phyloP scores from a whole-genome alignment of 1,284 basidiomycete species.

The Coniophora puteana region DNA sequence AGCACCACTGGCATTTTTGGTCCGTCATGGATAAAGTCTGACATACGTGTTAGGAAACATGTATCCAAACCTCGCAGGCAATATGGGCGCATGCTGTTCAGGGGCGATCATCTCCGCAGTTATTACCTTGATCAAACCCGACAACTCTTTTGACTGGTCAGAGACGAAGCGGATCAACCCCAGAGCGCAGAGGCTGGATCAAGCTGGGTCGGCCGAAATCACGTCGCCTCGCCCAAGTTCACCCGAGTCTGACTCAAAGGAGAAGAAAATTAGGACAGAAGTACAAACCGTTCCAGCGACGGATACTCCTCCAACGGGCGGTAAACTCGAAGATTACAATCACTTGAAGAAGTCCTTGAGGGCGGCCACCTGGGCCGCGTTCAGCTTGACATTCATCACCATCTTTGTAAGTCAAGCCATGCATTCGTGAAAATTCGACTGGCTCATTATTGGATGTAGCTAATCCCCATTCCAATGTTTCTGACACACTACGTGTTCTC shows the following conservation, averaged over 20 bases:
- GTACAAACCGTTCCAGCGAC: no score
- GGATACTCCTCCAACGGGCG: no score
- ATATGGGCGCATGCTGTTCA: constrained; percentile 21
- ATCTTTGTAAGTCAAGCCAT: constrained; percentile 9
- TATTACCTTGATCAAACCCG: constrained; percentile 18
- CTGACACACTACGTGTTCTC: constrained; percentile 13
- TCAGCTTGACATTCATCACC: constrained; percentile 13
- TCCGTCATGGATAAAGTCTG: neutral
- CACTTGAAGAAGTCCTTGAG: constrained; percentile 10
- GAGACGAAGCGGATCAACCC: constrained; percentile 14
- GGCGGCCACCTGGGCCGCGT: constrained; percentile 12
- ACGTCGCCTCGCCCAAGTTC: constrained; percentile 1
- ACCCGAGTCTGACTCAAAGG: constrained; percentile 4
- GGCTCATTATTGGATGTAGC: constrained; percentile 1
- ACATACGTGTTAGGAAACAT: constrained; percentile 14
- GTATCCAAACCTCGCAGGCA: constrained; percentile 22
- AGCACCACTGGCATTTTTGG: neutral
- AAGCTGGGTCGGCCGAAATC: constrained; percentile 1
- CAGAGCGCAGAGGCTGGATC: neutral
- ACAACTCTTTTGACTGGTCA: constrained; percentile 20
- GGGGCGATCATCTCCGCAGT: constrained; percentile 18
- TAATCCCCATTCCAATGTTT: constrained; percentile 14
- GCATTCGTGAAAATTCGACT: neutral
- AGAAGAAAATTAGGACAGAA: no score
- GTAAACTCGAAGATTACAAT: constrained; percentile 6